phyloP scores from a whole-genome alignment of 164 flowering plant species.

The Kingdonia uniflora region DNA sequence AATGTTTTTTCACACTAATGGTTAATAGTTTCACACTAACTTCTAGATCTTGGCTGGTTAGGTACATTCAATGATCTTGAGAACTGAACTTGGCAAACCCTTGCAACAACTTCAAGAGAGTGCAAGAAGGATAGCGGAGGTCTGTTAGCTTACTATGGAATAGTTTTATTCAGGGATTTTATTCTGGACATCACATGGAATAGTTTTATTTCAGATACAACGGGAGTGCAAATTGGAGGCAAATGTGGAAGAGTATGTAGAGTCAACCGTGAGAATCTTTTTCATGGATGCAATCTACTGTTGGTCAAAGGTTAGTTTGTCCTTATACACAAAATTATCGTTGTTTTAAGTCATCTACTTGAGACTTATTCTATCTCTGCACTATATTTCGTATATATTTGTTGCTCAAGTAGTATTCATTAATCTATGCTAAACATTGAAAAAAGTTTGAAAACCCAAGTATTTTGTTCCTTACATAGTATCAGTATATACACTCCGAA shows the following conservation, averaged over 20 bases:
- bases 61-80: slow-evolving; percentile 93
- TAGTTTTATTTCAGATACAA: slow-evolving; percentile 46
- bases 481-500: too few species aligned
- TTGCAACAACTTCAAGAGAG: slow-evolving; percentile 94
- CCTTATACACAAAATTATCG: too few species aligned
- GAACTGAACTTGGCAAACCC: slow-evolving; percentile 87
- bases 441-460: too few species aligned
- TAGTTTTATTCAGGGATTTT: too few species aligned
- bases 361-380: too few species aligned
- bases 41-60: slow-evolving; percentile 10
- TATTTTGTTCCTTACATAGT: too few species aligned
- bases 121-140: slow-evolving; percentile 89
- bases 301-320: slow-evolving; percentile 99
- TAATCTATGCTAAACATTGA: too few species aligned
- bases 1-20: too few species aligned
- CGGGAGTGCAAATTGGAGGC: slow-evolving; percentile 90
- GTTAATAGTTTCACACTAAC: too few species aligned
- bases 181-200: not conserved
- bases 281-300: slow-evolving; percentile 90
- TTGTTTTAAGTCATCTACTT: too few species aligned
- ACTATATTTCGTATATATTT: too few species aligned
- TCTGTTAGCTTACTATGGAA: not conserved
- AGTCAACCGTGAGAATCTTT: slow-evolving; percentile 75
- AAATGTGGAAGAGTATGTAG: slow-evolving; percentile 93
- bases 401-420: too few species aligned